These are phyloP conservation scores for Saprolegnia diclina DNA, from an alignment of 352 stramenopile genomes.

Conservation along the genomic window DNA sequence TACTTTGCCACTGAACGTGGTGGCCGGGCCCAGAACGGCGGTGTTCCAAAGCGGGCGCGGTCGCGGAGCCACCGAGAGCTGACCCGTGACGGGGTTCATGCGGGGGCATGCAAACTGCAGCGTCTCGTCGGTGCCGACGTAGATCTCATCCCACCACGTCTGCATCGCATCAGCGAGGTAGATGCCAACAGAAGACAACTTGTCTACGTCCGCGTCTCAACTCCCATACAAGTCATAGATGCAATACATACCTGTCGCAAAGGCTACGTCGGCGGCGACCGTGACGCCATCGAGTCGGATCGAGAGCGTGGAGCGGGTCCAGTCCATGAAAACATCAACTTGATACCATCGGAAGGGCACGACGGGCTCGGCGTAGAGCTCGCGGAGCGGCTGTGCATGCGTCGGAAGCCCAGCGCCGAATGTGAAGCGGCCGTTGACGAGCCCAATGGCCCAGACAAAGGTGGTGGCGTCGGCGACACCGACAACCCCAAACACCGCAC, in stretches of 20 bases:
- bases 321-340: conserved; percentile 90
- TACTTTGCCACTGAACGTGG: conserved; percentile 3
- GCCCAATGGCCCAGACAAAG: conserved; percentile 58
- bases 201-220: conserved; percentile 19
- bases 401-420: conserved; percentile 40
- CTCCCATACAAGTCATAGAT: background rate
- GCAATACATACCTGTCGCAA: conserved; percentile 33
- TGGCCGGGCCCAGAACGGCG: conserved; percentile 1
- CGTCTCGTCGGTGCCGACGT: conserved; percentile 88
- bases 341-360: conserved; percentile 90
- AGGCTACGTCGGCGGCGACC: conserved; percentile 49
- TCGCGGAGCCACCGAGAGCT: conserved; percentile 1
- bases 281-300: conserved; percentile 90
- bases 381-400: background rate
- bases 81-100: background rate
- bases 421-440: conserved; percentile 57
- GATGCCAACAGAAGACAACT: conserved; percentile 57
- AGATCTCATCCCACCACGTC: conserved; percentile 95
- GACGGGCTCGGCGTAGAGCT: conserved; percentile 33
- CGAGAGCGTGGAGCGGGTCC: conserved; percentile 67
- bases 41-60: conserved; percentile 11
- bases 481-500: conserved; percentile 58
- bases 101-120: conserved; percentile 87
- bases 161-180: conserved; percentile 77
- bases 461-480: conserved; percentile 4